Evolutionary conservation across 306 rosid species (phyloP), one percentile per base, ranked within the genome.

Genomic region (Ceratonia siliqua): DNA sequence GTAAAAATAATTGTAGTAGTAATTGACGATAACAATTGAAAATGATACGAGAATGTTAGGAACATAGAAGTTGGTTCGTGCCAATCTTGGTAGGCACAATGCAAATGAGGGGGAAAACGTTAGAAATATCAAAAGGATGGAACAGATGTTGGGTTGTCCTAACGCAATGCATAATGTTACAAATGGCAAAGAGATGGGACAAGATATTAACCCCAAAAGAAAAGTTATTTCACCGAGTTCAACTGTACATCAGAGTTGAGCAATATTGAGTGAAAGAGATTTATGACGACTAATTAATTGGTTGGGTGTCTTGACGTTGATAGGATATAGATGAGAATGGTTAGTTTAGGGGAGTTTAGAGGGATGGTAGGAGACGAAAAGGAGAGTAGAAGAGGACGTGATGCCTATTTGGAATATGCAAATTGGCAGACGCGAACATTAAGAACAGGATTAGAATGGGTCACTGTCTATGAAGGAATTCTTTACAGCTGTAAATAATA

Each of bases 401-500:
- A 63, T 6, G 50, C 24, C 35, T 30, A 59, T 11, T 56, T 82
- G 80, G 73, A 48, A 74, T 36, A 9, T 33, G 18, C 46, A 13
- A 32, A 32, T 41, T 24, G 50, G 9, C 20, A 36, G 61, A 62
- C 73, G 71, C 68, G 17, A 28, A 4, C 2, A 18, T 62, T 8
- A 25, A 62, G 8, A 6, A 62, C 8, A 41, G 54, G 43, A 5
- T 50, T 58, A 30, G 62, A 49, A 39, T 9, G 38, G 45, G 62
- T 25, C 6, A n/a, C 35, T 1, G 13, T 67, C 54, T 22, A 32
- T 14, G 20, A 65, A 42, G n/a, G 17, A 72, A 72, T 62, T 78
- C 78, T 69, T 74, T 70, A 70, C 81, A 81, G 83, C 81, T 74
- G 81, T 74, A 62, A 3, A 35, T 18, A 1, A 21, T 61, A 1